phyloP scores from a whole-genome alignment of 768 basidiomycete species.

The Suillus tomentosus region DNA sequence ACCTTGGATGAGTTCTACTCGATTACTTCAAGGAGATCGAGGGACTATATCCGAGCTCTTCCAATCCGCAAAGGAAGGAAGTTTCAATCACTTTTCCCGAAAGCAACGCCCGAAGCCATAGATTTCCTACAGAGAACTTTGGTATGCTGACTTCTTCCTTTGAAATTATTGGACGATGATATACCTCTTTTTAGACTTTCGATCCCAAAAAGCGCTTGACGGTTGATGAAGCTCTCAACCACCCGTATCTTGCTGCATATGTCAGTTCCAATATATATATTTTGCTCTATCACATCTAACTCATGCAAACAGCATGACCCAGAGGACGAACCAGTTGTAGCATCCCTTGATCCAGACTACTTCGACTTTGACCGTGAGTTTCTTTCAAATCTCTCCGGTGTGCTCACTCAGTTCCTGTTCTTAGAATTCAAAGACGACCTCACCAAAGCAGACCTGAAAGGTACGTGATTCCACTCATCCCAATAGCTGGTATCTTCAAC shows the following conservation, averaged over 20 bases:
- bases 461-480: slow-evolving; percentile 10
- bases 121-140: slow-evolving; percentile 75
- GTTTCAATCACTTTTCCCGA: slow-evolving; percentile 75
- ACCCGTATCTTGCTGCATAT: slow-evolving; percentile 82
- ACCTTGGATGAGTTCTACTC: slow-evolving; percentile 90
- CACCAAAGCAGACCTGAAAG: slow-evolving; percentile 75
- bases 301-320: slow-evolving; percentile 65
- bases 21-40: slow-evolving; percentile 81
- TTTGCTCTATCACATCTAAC: slow-evolving; percentile 3
- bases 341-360: slow-evolving; percentile 79
- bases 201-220: slow-evolving; percentile 85
- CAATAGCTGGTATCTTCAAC: slow-evolving; percentile 9
- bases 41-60: slow-evolving; percentile 85
- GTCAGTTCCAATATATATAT: slow-evolving; percentile 38
- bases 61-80: slow-evolving; percentile 78
- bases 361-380: slow-evolving; percentile 86
- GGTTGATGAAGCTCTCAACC: slow-evolving; percentile 79
- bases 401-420: slow-evolving; percentile 13
- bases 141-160: slow-evolving; percentile 47
- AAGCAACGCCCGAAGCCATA: slow-evolving; percentile 70
- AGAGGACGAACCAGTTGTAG: slow-evolving; percentile 85
- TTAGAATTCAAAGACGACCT: slow-evolving; percentile 73
- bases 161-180: slow-evolving; percentile 7
- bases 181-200: slow-evolving; percentile 57
- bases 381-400: neutral